Evolutionary conservation across 768 basidiomycete genomes (phyloP).

Genomic region (Pleurotus sapidus): DNA sequence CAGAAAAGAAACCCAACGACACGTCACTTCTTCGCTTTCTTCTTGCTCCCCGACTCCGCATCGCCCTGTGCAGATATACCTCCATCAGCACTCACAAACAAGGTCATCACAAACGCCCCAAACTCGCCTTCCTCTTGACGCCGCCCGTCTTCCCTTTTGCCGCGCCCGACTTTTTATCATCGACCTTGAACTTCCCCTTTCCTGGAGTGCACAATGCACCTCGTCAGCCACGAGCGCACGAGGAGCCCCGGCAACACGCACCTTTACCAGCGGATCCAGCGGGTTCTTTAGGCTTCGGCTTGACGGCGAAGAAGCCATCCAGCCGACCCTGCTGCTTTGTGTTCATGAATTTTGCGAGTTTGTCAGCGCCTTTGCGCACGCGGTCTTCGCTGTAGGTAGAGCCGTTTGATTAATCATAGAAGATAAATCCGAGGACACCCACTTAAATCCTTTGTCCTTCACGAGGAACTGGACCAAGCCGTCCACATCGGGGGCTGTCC

Average conservation of each 20-base stretch:
- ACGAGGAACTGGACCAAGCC: conserved; percentile 94
- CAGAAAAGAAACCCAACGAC: no score
- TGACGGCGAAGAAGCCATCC: conserved; percentile 88
- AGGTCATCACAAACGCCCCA: neutral
- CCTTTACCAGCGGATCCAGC: neutral
- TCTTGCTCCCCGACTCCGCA: conserved; percentile 36
- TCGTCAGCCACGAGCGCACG: no score
- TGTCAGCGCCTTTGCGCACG: conserved; percentile 92
- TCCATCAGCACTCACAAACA: neutral
- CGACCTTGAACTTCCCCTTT: conserved; percentile 34
- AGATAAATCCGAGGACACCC: no score
- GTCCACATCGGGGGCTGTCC: conserved; percentile 91
- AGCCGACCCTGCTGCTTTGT: conserved; percentile 95
- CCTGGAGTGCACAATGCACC: no score
- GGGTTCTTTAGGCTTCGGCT: conserved; percentile 47
- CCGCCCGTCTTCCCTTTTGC: conserved; percentile 23
- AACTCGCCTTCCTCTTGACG: conserved; percentile 53
- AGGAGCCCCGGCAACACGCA: no score
- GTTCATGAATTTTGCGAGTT: conserved; percentile 81
- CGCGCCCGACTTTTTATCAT: conserved; percentile 5
- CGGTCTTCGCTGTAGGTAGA: conserved; percentile 77
- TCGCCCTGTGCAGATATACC: conserved; percentile 26
- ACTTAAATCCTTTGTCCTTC: conserved; percentile 97
- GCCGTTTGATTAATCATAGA: no score
- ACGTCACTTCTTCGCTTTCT: conserved; percentile 36